phyloP scores from a whole-genome alignment of 1,139 yeast species.

The Williopsis jadinii region DNA sequence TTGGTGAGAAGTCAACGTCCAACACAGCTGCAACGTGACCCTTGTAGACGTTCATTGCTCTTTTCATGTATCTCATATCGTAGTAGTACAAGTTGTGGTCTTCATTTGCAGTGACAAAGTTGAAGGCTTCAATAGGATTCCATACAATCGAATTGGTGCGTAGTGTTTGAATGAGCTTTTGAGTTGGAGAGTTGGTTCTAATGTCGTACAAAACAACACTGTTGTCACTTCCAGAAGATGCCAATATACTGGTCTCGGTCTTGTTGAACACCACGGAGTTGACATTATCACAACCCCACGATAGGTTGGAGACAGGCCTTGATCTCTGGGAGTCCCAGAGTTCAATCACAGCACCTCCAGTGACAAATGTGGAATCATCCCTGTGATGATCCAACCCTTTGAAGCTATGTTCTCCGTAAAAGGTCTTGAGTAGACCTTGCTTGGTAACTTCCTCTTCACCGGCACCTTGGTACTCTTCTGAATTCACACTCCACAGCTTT shows the following conservation, averaged over 20 bases:
- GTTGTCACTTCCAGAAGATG: constrained; percentile 90
- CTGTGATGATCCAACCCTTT: constrained; percentile 84
- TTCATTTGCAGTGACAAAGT: constrained; percentile 87
- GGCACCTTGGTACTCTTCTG: constrained; percentile 31
- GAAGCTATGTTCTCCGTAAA: constrained; percentile 77
- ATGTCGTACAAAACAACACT: constrained; percentile 86
- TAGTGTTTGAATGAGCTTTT: constrained; percentile 76
- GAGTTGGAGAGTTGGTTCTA: constrained; percentile 89
- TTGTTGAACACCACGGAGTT: constrained; percentile 79
- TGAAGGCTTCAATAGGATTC: constrained; percentile 98
- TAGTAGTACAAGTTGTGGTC: constrained; percentile 93
- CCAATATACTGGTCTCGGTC: constrained; percentile 83
- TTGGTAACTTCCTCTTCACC: constrained; percentile 24
- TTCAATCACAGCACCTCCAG: constrained; percentile 87
- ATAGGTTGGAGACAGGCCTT: constrained; percentile 65
- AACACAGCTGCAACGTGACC: constrained; percentile 96
- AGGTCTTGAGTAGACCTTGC: constrained; percentile 63
- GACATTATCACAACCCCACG: constrained; percentile 96
- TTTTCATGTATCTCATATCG: constrained; percentile 88
- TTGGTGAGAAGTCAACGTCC: constrained; percentile 93
- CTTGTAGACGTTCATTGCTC: constrained; percentile 78
- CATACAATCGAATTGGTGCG: constrained; percentile 84
- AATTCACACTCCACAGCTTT: constrained; percentile 65
- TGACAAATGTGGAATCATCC: constrained; percentile 66
- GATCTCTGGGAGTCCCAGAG: constrained; percentile 85